Evolutionary conservation across 495 filamentous ascomycete species (phyloP).

Genomic region (Pseudoneurospora amorphoporcata): DNA sequence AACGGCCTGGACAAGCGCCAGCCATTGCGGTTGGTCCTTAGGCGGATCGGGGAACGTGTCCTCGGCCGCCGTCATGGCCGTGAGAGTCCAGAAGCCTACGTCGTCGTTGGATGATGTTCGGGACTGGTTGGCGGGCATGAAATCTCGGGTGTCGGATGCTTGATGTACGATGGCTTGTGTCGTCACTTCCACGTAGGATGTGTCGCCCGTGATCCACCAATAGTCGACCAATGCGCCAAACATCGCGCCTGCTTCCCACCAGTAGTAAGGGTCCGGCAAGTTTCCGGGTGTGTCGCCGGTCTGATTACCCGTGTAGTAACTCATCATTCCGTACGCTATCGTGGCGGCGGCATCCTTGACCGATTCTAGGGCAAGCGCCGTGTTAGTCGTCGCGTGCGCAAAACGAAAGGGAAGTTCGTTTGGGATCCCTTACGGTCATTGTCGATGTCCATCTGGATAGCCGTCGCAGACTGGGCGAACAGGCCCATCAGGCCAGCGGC

Average conservation of each 20-base stretch:
- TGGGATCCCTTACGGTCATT: slow-evolving; percentile 14
- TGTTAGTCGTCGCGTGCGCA: slow-evolving; percentile 2
- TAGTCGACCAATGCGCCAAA: slow-evolving; percentile 74
- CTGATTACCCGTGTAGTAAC: slow-evolving; percentile 60
- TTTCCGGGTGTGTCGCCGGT: slow-evolving; percentile 64
- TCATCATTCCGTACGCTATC: slow-evolving; percentile 35
- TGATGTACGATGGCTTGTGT: slow-evolving; percentile 62
- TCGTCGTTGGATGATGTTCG: slow-evolving; percentile 73
- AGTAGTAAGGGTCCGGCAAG: slow-evolving; percentile 63
- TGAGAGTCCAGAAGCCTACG: slow-evolving; percentile 78
- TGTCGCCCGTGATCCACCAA: slow-evolving; percentile 71
- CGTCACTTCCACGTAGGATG: slow-evolving; percentile 58
- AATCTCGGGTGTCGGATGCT: slow-evolving; percentile 53
- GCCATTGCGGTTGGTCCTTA: slow-evolving; percentile 56
- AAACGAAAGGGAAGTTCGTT: neutral
- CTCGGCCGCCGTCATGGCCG: slow-evolving; percentile 74
- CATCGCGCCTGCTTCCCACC: slow-evolving; percentile 74
- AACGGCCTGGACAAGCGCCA: slow-evolving; percentile 68
- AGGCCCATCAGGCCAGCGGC: slow-evolving; percentile 10
- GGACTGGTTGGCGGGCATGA: slow-evolving; percentile 76
- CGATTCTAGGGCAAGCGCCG: slow-evolving; percentile 19
- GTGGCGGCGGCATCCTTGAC: slow-evolving; percentile 34
- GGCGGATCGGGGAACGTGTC: slow-evolving; percentile 61
- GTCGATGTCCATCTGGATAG: slow-evolving; percentile 18
- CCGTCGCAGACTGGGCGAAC: slow-evolving; percentile 12